Percentiles rank a stretch among this genome's conserved stretches.
phyloP scores from a whole-genome alignment of 179 eudicot genomes.

The Nepenthes alata region DNA sequence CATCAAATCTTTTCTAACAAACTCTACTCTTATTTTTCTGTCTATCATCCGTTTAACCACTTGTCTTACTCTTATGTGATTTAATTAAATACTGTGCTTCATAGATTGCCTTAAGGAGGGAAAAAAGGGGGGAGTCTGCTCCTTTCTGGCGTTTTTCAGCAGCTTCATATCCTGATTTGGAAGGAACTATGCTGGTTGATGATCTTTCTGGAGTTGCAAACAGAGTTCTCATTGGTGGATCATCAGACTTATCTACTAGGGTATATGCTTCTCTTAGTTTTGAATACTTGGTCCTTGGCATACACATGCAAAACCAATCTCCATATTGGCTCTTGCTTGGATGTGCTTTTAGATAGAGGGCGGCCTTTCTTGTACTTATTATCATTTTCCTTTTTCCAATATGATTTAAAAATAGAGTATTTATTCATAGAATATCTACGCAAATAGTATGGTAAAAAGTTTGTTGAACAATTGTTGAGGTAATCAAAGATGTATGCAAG shows the following conservation, averaged over 20 bases:
- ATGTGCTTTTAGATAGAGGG: too few species aligned
- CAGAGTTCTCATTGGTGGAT: conserved; percentile 10
- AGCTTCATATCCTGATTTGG: conserved; percentile 52
- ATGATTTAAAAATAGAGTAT: too few species aligned
- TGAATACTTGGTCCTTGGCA: background rate
- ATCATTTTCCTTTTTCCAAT: too few species aligned
- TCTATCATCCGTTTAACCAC: background rate
- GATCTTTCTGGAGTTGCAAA: conserved; percentile 14
- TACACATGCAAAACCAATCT: background rate
- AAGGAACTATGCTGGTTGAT: conserved; percentile 18
- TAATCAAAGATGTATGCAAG: too few species aligned
- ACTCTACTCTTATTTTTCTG: background rate
- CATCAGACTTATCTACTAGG: conserved; percentile 16
- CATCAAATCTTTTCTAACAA: background rate
- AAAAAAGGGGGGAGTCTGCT: conserved; percentile 53
- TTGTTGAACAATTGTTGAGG: too few species aligned
- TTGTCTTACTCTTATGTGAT: background rate
- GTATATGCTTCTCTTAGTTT: conserved; percentile 10
- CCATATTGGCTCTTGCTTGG: too few species aligned
- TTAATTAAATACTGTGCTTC: background rate
- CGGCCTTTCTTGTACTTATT: too few species aligned
- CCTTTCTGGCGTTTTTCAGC: conserved; percentile 67
- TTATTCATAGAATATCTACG: too few species aligned
- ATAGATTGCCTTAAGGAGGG: conserved; percentile 55
- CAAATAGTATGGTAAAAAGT: too few species aligned